Evolutionary conservation across 2,329 filamentous ascomycete genomes (phyloP), one percentile per base, ranked within the genome.

Genomic region (Colletotrichum tropicale): DNA sequence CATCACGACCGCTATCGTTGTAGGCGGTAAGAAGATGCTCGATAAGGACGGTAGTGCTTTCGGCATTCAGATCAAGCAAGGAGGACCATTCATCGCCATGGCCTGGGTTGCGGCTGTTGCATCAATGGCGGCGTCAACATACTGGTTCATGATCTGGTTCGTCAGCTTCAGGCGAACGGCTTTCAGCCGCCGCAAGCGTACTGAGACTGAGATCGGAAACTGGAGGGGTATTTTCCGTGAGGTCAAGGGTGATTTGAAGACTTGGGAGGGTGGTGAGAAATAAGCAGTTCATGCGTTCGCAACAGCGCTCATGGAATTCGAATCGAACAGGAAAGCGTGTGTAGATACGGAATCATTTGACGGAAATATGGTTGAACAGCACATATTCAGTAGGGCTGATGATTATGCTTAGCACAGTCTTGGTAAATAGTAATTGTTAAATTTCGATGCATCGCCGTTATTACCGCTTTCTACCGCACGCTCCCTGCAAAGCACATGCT

Each of bases 141-240:
- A 78, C 36, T 81, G 80, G 80, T 78, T 79, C 58, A 48, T 64
- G 26, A 69, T 81, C 3, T 81, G 80, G 80, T 80, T 80, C 16
- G 79, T 81, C 9, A 77, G 78, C 68, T 78, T 79, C 43, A 73
- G 80, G 12, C 32, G 72, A 18, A 79, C 76, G 5, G 71, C 79
- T 2, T 78, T 79, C 30, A 78, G 75, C 66, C 76, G 80, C 28
- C 60, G 79, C 26, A 52, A 32, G 38, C 75, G 80, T 4, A 79
- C 78, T 0, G 62, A 72, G 52, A 56, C 52, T 3, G 74, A 80
- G 68, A 71, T 80, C 28, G 79, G 79, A 2, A 79, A 78, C 24
- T 81, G 78, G 76, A 62, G 68, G 26, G 79, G 79, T 1, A 80
- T 81, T 12, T 62, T 78, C 65, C 68, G 76, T 1, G 79, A 80